Evolutionary conservation across 306 rosid species (phyloP).

Genomic region (Geum urbanum): DNA sequence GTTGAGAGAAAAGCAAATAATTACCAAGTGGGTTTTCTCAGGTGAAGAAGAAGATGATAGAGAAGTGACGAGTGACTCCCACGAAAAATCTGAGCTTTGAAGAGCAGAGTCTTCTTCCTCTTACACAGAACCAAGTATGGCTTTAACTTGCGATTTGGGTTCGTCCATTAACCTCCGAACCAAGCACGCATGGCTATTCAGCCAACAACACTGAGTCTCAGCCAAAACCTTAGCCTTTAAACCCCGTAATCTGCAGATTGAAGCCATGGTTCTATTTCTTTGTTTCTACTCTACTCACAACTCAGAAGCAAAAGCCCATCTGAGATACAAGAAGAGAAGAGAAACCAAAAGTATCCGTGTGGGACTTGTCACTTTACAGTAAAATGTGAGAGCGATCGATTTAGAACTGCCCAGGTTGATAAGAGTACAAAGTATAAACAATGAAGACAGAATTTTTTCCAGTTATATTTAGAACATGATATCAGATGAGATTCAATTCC

Average conservation of each 20-base stretch:
- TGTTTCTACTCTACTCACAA: background rate
- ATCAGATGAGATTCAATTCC: background rate
- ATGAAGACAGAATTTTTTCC: background rate
- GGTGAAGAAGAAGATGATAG: slow-evolving; percentile 41
- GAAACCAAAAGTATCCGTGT: no score
- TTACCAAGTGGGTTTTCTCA: slow-evolving; percentile 51
- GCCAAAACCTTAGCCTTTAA: background rate
- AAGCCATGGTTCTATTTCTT: slow-evolving; percentile 30
- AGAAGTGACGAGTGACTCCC: slow-evolving; percentile 36
- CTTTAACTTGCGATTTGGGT: slow-evolving; percentile 38
- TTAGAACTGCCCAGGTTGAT: no score
- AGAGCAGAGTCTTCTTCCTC: slow-evolving; percentile 7
- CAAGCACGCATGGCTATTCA: slow-evolving; percentile 18
- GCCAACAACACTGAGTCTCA: slow-evolving; percentile 17
- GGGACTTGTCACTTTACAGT: no score
- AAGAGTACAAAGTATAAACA: background rate
- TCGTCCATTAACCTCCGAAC: slow-evolving; percentile 37
- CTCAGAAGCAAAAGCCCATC: background rate
- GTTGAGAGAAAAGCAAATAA: background rate
- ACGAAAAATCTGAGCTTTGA: slow-evolving; percentile 33
- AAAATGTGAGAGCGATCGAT: no score
- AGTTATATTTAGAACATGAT: background rate
- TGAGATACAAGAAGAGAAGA: background rate
- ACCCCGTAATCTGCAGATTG: slow-evolving; percentile 29
- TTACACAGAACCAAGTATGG: slow-evolving; percentile 26